Conservation (phyloP, 345 rosid genomes). For the Firmiana major region DNA sequence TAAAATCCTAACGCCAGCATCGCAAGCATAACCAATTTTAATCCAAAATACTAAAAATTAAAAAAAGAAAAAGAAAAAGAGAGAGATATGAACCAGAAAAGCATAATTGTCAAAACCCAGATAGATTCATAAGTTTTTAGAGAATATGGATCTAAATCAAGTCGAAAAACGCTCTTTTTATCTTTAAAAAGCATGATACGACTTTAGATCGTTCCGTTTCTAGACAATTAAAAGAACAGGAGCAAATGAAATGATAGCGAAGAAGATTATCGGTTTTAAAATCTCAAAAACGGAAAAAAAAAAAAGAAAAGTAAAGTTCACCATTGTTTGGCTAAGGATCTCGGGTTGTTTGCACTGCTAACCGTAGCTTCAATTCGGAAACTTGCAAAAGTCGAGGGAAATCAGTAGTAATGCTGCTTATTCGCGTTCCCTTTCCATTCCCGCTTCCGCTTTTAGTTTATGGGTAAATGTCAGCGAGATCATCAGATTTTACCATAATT, state of each 20-base stretch:
- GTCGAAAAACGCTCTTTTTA: not conserved
- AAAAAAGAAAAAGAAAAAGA: not conserved
- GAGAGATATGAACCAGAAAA: not conserved
- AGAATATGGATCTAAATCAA: not conserved
- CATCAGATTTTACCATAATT: too few species aligned
- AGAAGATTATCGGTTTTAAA: not conserved
- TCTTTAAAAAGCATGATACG: not conserved
- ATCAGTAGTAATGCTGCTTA: not conserved
- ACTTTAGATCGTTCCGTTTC: not conserved
- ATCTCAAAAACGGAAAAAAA: not conserved
- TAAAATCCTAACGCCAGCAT: constrained; percentile 2
- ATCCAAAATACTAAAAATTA: not conserved
- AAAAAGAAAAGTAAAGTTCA: not conserved
- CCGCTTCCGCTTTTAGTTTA: not conserved
- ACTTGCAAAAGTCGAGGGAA: not conserved
- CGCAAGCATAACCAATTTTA: not conserved
- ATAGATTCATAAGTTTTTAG: not conserved
- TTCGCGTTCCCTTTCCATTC: not conserved
- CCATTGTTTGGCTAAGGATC: constrained; percentile 19
- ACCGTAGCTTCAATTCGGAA: not conserved
- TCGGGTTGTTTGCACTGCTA: not conserved
- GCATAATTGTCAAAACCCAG: not conserved
- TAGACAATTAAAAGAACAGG: not conserved
- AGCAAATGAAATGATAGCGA: not conserved
- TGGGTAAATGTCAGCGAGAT: too few species aligned